Base-by-base conservation (phyloP, 164 flowering plant species). In the Euptelea pleiosperma region DNA sequence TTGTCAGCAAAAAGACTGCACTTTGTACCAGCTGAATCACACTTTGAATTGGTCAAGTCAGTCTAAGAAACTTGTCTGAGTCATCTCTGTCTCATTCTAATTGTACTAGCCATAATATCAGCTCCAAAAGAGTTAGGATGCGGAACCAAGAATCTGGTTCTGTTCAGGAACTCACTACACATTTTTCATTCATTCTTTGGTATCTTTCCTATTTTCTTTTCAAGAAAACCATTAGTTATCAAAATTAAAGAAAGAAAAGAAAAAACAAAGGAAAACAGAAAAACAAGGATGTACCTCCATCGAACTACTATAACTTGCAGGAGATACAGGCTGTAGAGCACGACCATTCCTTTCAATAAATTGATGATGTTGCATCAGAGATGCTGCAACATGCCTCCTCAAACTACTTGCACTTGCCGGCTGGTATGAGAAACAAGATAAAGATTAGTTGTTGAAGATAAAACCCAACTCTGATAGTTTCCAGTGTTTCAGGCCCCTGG, bases 221-320 rank as follows among this genome's bases (percentile, higher is more conserved):
- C 2, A 21, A 0, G 3, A 15, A 26, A 29, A 26, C 9, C 8
- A 25, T 30, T 26, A 48, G 10, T 8, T 26, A 48, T 26, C 48
- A 43, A 10, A n/a, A n/a, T n/a, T n/a, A n/a, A n/a, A n/a, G n/a
- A n/a, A n/a, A n/a, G n/a, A 19, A 22, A 21, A 44, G 24, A 6
- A 18, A 42, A 8, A 1, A 12, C n/a, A n/a, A n/a, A 0, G 0
- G 34, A 14, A 9, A 29, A 31, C 18, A 9, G 3, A 7, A 8
- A 51, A 33, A 31, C 8, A 9, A 11, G 54, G 21, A 29, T 24
- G n/a, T 73, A 92, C 98, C 95, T 92, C 96, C 83, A 85, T 65
- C 30, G 98, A 92, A 66, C 98, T 89, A 45, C 79, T 67, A 67
- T 73, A 84, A 69, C 86, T 87, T 49, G 87, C 82, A 25, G 93